A percentile compares a stretch with the other conserved stretches of the same genome.
These are phyloP conservation scores for Globisporangium alternatum DNA, from an alignment of 352 stramenopile species.

Conservation along the genomic window DNA sequence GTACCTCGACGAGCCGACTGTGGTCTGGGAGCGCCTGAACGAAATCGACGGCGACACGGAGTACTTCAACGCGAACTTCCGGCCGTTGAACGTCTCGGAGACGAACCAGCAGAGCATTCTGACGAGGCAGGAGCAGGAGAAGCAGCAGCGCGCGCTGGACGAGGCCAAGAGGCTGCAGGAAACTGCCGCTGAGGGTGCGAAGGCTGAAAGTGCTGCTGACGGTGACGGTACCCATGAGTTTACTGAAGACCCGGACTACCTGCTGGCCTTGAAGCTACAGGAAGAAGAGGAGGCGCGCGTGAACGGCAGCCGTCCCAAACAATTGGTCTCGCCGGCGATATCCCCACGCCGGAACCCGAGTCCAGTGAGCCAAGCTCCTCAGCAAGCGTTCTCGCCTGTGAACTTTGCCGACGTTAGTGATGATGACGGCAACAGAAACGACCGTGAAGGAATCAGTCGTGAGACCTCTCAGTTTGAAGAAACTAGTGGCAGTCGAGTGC, in stretches of 20 bases:
- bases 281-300: constrained; percentile 65
- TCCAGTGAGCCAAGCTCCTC: constrained; percentile 9
- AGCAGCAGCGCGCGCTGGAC: constrained; percentile 20
- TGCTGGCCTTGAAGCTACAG: constrained; percentile 70
- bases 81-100: constrained; percentile 55
- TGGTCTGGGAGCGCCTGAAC: constrained; percentile 96
- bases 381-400: background rate
- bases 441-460: constrained; percentile 4
- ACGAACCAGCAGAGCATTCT: constrained; percentile 70
- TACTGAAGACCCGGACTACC: constrained; percentile 57
- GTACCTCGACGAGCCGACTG: constrained; percentile 90
- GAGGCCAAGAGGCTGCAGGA: constrained; percentile 12
- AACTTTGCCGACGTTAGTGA: constrained; percentile 15
- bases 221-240: background rate
- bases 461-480: constrained; percentile 5
- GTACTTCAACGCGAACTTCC: constrained; percentile 73
- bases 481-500: background rate
- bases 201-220: background rate
- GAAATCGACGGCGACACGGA: constrained; percentile 84
- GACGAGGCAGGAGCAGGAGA: constrained; percentile 47
- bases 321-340: constrained; percentile 9
- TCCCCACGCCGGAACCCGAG: constrained; percentile 21
- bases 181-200: background rate
- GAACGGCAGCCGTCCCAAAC: constrained; percentile 10
- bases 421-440: background rate